Conservation (phyloP, 176 grass and related monocot species). For the Eremochloa ophiuroides region DNA sequence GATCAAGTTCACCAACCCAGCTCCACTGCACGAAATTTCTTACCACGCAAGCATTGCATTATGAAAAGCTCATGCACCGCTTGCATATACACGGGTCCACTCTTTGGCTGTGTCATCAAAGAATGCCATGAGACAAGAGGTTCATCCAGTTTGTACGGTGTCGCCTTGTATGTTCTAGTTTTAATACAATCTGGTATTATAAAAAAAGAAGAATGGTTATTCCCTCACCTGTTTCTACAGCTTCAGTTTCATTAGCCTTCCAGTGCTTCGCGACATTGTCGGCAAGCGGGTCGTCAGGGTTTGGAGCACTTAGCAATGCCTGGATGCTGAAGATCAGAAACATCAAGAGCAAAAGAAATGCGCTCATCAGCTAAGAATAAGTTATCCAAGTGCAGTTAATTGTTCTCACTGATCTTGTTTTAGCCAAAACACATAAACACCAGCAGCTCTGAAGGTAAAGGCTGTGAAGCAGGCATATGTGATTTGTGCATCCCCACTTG, state of each 20-base stretch:
- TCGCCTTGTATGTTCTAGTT: too few relatives aligned
- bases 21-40: not conserved
- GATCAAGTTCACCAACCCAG: not conserved
- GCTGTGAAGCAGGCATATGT: not conserved
- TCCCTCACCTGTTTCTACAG: slow-evolving; percentile 62
- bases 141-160: not conserved
- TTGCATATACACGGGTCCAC: slow-evolving; percentile 62
- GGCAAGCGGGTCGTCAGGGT: slow-evolving; percentile 65
- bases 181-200: too few relatives aligned
- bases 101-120: slow-evolving; percentile 50
- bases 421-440: not conserved
- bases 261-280: slow-evolving; percentile 80
- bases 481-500: not conserved
- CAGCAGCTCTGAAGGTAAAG: not conserved
- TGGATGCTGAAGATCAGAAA: slow-evolving; percentile 52
- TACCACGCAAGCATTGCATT: not conserved
- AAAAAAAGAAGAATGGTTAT: not conserved
- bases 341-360: not conserved
- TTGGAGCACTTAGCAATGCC: slow-evolving; percentile 67
- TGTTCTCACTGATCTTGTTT: not conserved
- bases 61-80: slow-evolving; percentile 30
- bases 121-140: not conserved
- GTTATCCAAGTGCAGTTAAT: not conserved
- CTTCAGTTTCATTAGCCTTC: slow-evolving; percentile 68
- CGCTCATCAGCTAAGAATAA: not conserved